A percentile compares a stretch with the other conserved stretches of the same genome.
These are phyloP conservation scores for Xerocomus brunneocitrinus DNA, from an alignment of 768 basidiomycete species.

Conservation along the genomic window DNA sequence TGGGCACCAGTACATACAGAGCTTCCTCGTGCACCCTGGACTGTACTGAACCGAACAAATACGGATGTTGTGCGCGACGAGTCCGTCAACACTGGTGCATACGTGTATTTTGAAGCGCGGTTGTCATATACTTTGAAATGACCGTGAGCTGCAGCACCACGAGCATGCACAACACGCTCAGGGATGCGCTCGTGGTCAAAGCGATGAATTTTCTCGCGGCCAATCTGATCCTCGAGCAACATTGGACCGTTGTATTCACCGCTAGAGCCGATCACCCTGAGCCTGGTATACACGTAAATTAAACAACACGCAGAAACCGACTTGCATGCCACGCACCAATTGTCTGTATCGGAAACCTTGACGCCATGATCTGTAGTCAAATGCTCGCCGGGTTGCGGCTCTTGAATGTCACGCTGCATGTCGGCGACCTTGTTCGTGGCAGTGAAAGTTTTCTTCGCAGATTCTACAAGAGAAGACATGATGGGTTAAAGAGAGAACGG, in stretches of 20 bases:
- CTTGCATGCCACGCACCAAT: conserved; percentile 40
- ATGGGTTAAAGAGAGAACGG: not conserved
- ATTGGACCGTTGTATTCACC: conserved; percentile 57
- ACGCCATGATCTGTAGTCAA: conserved; percentile 64
- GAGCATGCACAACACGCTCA: conserved; percentile 72
- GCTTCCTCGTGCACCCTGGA: conserved; percentile 76
- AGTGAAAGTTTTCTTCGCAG: conserved; percentile 13
- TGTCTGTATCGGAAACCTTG: conserved; percentile 57
- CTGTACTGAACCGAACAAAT: conserved; percentile 84
- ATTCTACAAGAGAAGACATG: conserved; percentile 16
- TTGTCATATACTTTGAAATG: conserved; percentile 73
- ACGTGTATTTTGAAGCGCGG: conserved; percentile 65
- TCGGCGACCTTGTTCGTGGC: conserved; percentile 21
- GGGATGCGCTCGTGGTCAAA: conserved; percentile 91
- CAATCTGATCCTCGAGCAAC: conserved; percentile 74
- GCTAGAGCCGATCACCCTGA: conserved; percentile 42
- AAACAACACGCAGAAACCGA: conserved; percentile 1
- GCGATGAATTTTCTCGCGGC: conserved; percentile 68
- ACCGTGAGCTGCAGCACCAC: conserved; percentile 78
- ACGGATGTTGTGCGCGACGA: conserved; percentile 66
- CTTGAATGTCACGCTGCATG: conserved; percentile 25
- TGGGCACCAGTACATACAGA: conserved; percentile 47
- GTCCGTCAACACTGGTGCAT: conserved; percentile 68
- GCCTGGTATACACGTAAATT: conserved; percentile 36
- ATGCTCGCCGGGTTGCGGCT: conserved; percentile 5